A percentile compares a stretch with the other conserved stretches of the same genome.
Conservation (phyloP, 2,329 filamentous ascomycete species). For the Iodosphaeria phyllophila region DNA sequence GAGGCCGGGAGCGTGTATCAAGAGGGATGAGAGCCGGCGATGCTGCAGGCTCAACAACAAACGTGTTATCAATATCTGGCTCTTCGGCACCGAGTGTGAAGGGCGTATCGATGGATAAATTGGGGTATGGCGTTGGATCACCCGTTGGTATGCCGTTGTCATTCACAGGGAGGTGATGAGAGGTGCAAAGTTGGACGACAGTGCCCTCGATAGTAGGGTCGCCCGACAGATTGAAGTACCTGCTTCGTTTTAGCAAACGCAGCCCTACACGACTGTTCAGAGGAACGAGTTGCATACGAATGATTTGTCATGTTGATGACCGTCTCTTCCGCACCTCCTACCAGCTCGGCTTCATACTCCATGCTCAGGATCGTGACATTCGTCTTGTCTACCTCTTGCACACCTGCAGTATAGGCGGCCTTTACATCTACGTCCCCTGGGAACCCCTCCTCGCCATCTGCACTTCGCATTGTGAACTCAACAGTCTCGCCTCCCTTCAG, state of each 20-base stretch:
- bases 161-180: constrained; percentile 56
- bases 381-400: constrained; percentile 40
- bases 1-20: constrained; percentile 43
- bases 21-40: constrained; percentile 40
- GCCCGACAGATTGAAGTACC: constrained; percentile 47
- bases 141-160: constrained; percentile 55
- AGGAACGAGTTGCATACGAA: constrained; percentile 35
- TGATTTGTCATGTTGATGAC: constrained; percentile 91
- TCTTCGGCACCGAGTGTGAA: constrained; percentile 56
- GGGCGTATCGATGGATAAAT: constrained; percentile 41
- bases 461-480: constrained; percentile 45
- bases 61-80: constrained; percentile 80
- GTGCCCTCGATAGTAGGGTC: constrained; percentile 34
- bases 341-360: constrained; percentile 76
- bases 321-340: constrained; percentile 71
- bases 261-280: too few relatives aligned
- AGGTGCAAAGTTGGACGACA: constrained; percentile 45
- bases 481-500: constrained; percentile 46
- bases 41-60: constrained; percentile 43
- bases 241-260: constrained; percentile 8
- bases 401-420: constrained; percentile 62
- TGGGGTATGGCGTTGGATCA: constrained; percentile 42
- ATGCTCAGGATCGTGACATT: constrained; percentile 58
- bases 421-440: constrained; percentile 66
- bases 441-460: constrained; percentile 76